These are phyloP conservation scores for Nitzschia putrida DNA, from an alignment of 108 stramenopile genomes.

Conservation along the genomic window DNA sequence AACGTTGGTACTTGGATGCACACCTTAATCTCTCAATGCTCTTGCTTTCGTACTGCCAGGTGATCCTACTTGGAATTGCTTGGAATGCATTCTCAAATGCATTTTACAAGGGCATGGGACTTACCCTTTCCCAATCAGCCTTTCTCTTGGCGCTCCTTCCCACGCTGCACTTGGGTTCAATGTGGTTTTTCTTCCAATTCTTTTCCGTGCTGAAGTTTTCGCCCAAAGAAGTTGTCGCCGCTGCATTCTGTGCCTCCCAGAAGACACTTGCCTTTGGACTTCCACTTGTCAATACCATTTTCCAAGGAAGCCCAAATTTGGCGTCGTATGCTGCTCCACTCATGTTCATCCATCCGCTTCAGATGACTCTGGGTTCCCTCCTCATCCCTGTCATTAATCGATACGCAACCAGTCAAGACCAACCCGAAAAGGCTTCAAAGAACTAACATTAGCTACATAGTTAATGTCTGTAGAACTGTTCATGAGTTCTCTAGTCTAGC, in stretches of 20 bases:
- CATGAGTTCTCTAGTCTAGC: slow-evolving; percentile 10
- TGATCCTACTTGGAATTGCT: slow-evolving; percentile 83
- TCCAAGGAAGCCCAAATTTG: slow-evolving; percentile 81
- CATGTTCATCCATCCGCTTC: slow-evolving; percentile 89
- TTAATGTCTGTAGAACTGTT: not conserved
- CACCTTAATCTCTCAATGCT: not conserved
- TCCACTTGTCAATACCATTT: slow-evolving; percentile 86
- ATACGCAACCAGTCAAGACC: slow-evolving; percentile 7
- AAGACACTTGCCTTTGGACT: slow-evolving; percentile 93
- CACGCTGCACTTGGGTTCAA: slow-evolving; percentile 59
- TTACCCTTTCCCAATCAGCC: slow-evolving; percentile 56
- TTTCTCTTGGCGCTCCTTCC: slow-evolving; percentile 64
- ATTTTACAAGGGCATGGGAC: slow-evolving; percentile 73
- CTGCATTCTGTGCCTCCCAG: slow-evolving; percentile 81
- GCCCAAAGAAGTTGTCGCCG: slow-evolving; percentile 68
- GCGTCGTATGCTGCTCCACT: slow-evolving; percentile 86
- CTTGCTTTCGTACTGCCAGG: slow-evolving; percentile 14
- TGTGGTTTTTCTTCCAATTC: slow-evolving; percentile 51
- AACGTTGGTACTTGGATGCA: not conserved
- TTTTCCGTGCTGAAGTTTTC: slow-evolving; percentile 54
- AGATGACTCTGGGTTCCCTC: slow-evolving; percentile 81
- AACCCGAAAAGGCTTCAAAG: not conserved
- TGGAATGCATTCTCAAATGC: slow-evolving; percentile 93
- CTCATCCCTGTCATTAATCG: slow-evolving; percentile 40
- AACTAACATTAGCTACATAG: not conserved